phyloP scores from a whole-genome alignment of 768 basidiomycete species.

The Suillus discolor region DNA sequence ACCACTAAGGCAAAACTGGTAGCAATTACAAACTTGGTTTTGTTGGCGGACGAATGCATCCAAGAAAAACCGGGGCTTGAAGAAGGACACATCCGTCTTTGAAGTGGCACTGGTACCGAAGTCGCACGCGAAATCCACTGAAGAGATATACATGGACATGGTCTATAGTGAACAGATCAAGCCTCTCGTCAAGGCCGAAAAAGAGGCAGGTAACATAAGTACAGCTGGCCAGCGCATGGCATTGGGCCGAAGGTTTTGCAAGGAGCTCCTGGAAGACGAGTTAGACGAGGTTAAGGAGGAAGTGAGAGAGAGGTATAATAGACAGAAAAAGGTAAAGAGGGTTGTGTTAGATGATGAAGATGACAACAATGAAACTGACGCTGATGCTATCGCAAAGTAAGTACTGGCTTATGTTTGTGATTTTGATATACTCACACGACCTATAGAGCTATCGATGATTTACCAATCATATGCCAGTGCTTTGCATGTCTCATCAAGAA shows the following conservation, averaged over 20 bases:
- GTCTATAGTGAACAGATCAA: constrained; percentile 7
- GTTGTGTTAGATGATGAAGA: not conserved
- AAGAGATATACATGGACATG: constrained; percentile 4
- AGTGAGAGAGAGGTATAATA: not conserved
- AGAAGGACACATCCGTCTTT: constrained; percentile 3
- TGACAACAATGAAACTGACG: not conserved
- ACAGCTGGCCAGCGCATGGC: not conserved
- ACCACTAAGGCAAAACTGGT: not conserved
- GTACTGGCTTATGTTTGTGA: not conserved
- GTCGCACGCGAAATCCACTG: not conserved
- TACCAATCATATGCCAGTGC: not conserved
- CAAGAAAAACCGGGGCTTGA: not conserved
- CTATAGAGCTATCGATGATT: constrained; percentile 7
- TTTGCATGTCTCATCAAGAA: not conserved
- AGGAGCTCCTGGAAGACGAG: constrained; percentile 6
- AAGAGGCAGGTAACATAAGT: constrained; percentile 1
- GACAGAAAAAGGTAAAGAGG: constrained; percentile 6
- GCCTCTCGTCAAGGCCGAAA: constrained; percentile 2
- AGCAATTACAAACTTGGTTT: constrained; percentile 9
- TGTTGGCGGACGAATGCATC: constrained; percentile 1
- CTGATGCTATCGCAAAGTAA: constrained; percentile 2
- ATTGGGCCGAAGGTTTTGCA: not conserved
- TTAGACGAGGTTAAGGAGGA: constrained; percentile 2
- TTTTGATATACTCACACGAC: not conserved
- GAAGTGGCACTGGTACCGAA: not conserved